These are phyloP conservation scores for Boletus rufocinnamomeus DNA, from an alignment of 768 basidiomycete genomes.

Conservation along the genomic window DNA sequence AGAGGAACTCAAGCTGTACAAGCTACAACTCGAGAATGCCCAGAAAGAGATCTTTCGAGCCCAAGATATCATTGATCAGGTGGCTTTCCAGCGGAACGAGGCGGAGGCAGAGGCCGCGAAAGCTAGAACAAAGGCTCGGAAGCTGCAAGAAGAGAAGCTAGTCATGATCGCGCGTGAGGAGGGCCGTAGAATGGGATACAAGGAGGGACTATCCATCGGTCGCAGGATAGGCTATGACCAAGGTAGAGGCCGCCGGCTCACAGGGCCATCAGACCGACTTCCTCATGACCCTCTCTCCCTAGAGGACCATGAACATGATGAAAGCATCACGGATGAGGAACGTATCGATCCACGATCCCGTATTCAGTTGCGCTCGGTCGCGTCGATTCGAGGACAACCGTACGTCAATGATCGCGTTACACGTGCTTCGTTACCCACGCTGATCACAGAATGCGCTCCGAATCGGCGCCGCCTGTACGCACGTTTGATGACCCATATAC, in stretches of 20 bases:
- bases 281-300: constrained; percentile 12
- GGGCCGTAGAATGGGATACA: constrained; percentile 42
- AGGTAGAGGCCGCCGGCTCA: constrained; percentile 24
- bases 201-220: constrained; percentile 41
- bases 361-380: constrained; percentile 15
- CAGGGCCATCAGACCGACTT: constrained; percentile 11
- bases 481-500: constrained; percentile 16
- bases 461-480: constrained; percentile 32
- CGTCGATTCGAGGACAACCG: constrained; percentile 22
- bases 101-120: constrained; percentile 49
- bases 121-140: constrained; percentile 46
- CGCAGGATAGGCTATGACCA: constrained; percentile 33
- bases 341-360: constrained; percentile 20
- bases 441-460: constrained; percentile 27
- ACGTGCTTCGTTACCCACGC: constrained; percentile 13
- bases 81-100: constrained; percentile 43
- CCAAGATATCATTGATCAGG: constrained; percentile 44
- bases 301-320: constrained; percentile 19
- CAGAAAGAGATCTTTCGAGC: constrained; percentile 47
- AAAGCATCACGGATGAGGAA: constrained; percentile 24
- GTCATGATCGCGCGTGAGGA: constrained; percentile 46
- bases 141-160: constrained; percentile 44
- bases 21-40: constrained; percentile 46
- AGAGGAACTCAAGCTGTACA: constrained; percentile 49
- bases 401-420: constrained; percentile 22